Evolutionary conservation across 352 stramenopile genomes (phyloP).

Genomic region (Phytopythium chamaehyphon): DNA sequence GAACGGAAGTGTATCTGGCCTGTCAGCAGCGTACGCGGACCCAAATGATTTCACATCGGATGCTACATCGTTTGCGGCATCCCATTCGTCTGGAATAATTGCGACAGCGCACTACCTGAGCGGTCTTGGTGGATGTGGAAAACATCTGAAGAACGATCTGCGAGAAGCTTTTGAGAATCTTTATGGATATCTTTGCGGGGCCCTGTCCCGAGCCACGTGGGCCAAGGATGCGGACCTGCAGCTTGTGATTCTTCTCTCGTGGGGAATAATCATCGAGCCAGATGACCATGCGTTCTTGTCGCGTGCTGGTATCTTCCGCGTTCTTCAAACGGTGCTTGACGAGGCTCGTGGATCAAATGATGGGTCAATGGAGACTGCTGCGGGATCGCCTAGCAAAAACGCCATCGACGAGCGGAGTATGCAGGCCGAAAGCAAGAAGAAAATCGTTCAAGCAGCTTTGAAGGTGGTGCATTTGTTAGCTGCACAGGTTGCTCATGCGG

Average conservation of each 20-base stretch:
- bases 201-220: constrained; percentile 82
- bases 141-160: constrained; percentile 72
- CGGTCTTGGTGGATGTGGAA: constrained; percentile 75
- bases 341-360: constrained; percentile 66
- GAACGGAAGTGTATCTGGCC: not conserved
- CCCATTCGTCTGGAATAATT: constrained; percentile 16
- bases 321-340: constrained; percentile 88
- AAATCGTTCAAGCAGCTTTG: constrained; percentile 82
- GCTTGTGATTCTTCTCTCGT: constrained; percentile 76
- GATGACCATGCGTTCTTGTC: constrained; percentile 90
- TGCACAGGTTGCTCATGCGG: constrained; percentile 82
- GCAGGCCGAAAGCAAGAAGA: constrained; percentile 49
- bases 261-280: constrained; percentile 84
- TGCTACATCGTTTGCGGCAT: constrained; percentile 10
- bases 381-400: not conserved
- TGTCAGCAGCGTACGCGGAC: constrained; percentile 20
- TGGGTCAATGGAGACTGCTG: constrained; percentile 8
- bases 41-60: constrained; percentile 37
- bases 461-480: constrained; percentile 87
- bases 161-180: constrained; percentile 82
- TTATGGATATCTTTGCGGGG: constrained; percentile 72
- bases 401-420: constrained; percentile 36
- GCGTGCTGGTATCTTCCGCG: constrained; percentile 84
- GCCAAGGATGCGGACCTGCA: constrained; percentile 77
- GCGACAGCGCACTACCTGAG: constrained; percentile 66